Base-by-base conservation (phyloP, 2,329 filamentous ascomycete genomes). In the Sporothrix brasiliensis region DNA sequence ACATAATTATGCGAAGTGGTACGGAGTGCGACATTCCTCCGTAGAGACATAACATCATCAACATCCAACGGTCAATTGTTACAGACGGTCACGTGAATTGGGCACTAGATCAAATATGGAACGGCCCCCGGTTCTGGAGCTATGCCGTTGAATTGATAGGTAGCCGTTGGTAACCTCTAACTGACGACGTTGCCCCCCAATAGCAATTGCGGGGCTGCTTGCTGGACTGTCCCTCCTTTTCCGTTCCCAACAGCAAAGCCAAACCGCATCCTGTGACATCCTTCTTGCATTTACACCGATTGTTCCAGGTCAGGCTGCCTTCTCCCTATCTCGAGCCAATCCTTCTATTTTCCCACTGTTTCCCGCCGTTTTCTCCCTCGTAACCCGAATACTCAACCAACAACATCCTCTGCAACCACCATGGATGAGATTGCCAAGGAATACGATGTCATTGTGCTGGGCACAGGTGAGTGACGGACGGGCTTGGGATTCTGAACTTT, bases 371-470 rank as follows among this genome's bases (percentile, higher is more conserved):
- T 19, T 39, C 9, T 16, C 14, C n/a, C 39, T 0, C 56, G 4
- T 10, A 49, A 24, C 44, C 41, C 27, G 34, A 19, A 13, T 27
- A 72, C 21, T 14, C 44, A 19, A 44, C 50, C 41, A 58, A 44
- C 39, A 34, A 39, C 19, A 61, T 27, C 66, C 53, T 56, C 61
- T 52, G 50, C 71, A 34, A 68, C 69, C 73, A 87, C 74, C 83
- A 98, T 98, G 95, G 95, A 98, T 80, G 95, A 98, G 83, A 97
- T 99, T 80, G 93, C 94, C 76, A 92, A 93, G 80, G 94, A 97
- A 83, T 99, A 99, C 88, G 95, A 99, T 88, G 92, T 97, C 82
- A 89, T 99, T 80, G 95, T 99, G 80, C 89, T 99, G 81, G 95
- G 95, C 87, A 99, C 95, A 81, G 94, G 93, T 97, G 86, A 79